Evolutionary conservation across 176 grass and related monocot genomes (phyloP), one percentile per base, ranked within the genome.

Genomic region (Hsuehochloa calcarea): DNA sequence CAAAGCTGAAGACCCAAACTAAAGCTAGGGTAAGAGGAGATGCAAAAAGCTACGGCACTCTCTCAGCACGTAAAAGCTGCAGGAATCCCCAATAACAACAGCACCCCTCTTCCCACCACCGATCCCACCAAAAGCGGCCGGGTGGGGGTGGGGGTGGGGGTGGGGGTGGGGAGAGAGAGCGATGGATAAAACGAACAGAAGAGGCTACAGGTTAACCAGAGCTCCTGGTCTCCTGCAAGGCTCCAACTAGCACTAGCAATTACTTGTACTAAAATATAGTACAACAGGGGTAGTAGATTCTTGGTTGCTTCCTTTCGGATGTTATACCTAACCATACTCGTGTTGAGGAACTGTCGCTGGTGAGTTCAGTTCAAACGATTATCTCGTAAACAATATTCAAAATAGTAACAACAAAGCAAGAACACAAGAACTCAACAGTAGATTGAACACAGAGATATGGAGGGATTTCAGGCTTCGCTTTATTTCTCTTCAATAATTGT

Each of bases 1-100:
- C 71, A 87, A 81, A 87, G 85, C 45, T 65, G 65, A 45, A 47
- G 39, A 70, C 11, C 11, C 5, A 22, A 66, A 26, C 27, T 49
- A 80, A 87, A 87, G 85, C 70, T 49, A 87, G 37, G 85, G 82
- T 87, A 75, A 66, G 41, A 62, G 25, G 58, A 40, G 61, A 71
- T 56, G 51, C 25, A 47, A 68, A 68, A 65, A 41, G 37, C 47
- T 56, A 26, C 15, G 16, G 14, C 17, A 12, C 84, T 40, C 25
- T 20, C 77, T 74, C 77, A 40, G 12, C 49, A 78, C 56, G 37
- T 35, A 35, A 67, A 80, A 63, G 66, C 34, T 26, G 38, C 14
- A 86, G 72, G n/a, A 72, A 62, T 11, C 8, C 56, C 38, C 29
- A 54, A 40, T 52, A 65, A 72, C 38, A 71, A 63, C 29, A 62